Evolutionary conservation across 1,284 basidiomycete species (phyloP), one percentile per base, ranked within the genome.

Genomic region (Coniferiporia weirii): DNA sequence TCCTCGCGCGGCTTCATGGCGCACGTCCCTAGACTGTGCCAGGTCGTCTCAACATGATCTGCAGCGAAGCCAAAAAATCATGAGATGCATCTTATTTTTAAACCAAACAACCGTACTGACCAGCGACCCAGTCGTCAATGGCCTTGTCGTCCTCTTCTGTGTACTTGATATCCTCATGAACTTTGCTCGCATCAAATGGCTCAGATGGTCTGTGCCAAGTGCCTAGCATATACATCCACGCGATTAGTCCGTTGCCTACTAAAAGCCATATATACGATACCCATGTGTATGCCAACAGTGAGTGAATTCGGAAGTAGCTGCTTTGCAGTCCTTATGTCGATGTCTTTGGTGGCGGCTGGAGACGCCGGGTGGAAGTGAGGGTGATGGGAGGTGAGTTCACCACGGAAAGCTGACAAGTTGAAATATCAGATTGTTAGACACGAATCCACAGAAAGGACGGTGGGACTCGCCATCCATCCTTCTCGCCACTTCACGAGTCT

Each of bases 1-100:
- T 89, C 72, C 62, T 80, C 78, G 51, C 82, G 77, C n/a, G 88
- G 88, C 67, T 90, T 87, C 89, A 91, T 91, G 19, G 88, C 82
- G 45, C 67, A 73, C 61, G 73, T 75, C 65, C 84, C 83, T 50
- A 88, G 75, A 67, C 81, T 83, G 73, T 88, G 85, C 85, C 85
- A 87, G 54, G 85, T 88, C 13, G 85, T 87, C 76, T 87, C 85
- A 64, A 87, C 85, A 67, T 87, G 85, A 67, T 87, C 82, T 61
- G 65, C 15, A 46, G 44, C 67, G 48, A 53, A 10, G 40, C 17
- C 22, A 43, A 45, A 56, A n/a, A 17, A 46, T 50, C 22, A 38
- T 40, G 17, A n/a, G n/a, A 52, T 13, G 12, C 8, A 22, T 7
- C 57, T 15, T 43, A 13, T 9, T 12, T 20, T 22, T n/a, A 43